Base-by-base conservation (phyloP, 2,329 filamentous ascomycete genomes). In the Stagonosporopsis tanaceti region DNA sequence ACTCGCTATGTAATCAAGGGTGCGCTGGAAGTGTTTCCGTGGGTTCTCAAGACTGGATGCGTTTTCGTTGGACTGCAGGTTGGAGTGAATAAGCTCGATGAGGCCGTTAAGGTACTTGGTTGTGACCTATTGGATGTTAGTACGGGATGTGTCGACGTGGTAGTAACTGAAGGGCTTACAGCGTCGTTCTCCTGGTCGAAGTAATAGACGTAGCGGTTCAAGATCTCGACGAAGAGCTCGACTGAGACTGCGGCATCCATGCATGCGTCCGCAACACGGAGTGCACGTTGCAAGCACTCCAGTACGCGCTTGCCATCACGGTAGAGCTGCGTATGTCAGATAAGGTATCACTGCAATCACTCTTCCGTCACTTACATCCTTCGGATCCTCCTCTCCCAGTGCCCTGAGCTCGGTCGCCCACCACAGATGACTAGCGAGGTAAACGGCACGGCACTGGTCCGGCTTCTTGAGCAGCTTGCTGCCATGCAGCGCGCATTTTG, bases 101-200 rank as follows among this genome's bases (percentile, higher is more conserved):
- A 99, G 87, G 3, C 95, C 95, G 73, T 99, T 99, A 62, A 99
- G 85, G 76, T 98, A 99, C 79, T 98, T 98, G 2, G 90, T 97
- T 5, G 95, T 99, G 37, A 99, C 84, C 85, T 87, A 50, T 39
- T 52, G n/a, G 34, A n/a, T 17, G 39, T 71, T 38, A 64, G 46
- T 34, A 7, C 17, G 7, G 8, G 11, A 9, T 5, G 2, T 34
- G 15, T 25, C 5, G 24, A 2, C 15, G 2, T 12, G 20, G 24
- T 15, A 14, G 14, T 27, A n/a, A 17, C 8, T 20, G 22, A 6
- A 5, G 14, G 14, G 77, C 84, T 78, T 77, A 86, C 95, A 65
- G 93, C 93, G 79, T 99, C 95, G 78, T 99, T 99, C 75, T 97
- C 92, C 77, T 99, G 94, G 77, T 99, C 95, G 80, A 97, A 99